Evolutionary conservation across 2,329 filamentous ascomycete species (phyloP).

Genomic region (Phyllosticta citribraziliensis): DNA sequence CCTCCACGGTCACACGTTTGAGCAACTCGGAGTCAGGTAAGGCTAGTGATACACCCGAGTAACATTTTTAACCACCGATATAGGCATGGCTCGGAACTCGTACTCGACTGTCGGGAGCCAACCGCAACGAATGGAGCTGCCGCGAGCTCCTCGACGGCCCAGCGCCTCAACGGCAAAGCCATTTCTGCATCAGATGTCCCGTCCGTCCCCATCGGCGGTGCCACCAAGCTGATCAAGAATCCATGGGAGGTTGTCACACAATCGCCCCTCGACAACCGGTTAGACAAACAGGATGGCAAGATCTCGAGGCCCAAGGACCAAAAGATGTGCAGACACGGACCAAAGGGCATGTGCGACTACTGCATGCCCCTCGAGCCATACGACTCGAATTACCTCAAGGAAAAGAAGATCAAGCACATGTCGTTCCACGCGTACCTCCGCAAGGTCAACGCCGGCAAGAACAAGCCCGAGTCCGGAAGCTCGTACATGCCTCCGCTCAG

Average conservation of each 20-base stretch:
- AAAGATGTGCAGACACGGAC: slow-evolving; percentile 90
- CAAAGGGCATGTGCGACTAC: slow-evolving; percentile 98
- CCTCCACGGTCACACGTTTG: slow-evolving; percentile 46
- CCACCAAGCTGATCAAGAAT: slow-evolving; percentile 61
- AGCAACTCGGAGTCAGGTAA: slow-evolving; percentile 48
- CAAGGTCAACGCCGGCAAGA: slow-evolving; percentile 92
- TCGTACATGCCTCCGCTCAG: slow-evolving; percentile 93
- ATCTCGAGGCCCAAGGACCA: slow-evolving; percentile 63
- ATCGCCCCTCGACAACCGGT: slow-evolving; percentile 71
- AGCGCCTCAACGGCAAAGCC: slow-evolving; percentile 65
- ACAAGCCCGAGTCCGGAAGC: slow-evolving; percentile 85
- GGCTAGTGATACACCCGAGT: neutral
- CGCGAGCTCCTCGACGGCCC: slow-evolving; percentile 18
- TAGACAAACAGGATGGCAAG: slow-evolving; percentile 86
- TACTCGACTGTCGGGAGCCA: slow-evolving; percentile 62
- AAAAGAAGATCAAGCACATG: slow-evolving; percentile 97
- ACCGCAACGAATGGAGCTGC: slow-evolving; percentile 30
- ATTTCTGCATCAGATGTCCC: slow-evolving; percentile 59
- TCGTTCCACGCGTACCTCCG: slow-evolving; percentile 92
- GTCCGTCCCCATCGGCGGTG: slow-evolving; percentile 47
- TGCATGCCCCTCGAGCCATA: slow-evolving; percentile 97
- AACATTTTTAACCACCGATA: slow-evolving; percentile 17
- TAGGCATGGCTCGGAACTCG: slow-evolving; percentile 87
- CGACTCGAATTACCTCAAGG: slow-evolving; percentile 73
- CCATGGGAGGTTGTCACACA: slow-evolving; percentile 91